Evolutionary conservation across 2,329 filamentous ascomycete species (phyloP), one percentile per base, ranked within the genome.

Genomic region (Ophiocordyceps camponoti-saundersi): DNA sequence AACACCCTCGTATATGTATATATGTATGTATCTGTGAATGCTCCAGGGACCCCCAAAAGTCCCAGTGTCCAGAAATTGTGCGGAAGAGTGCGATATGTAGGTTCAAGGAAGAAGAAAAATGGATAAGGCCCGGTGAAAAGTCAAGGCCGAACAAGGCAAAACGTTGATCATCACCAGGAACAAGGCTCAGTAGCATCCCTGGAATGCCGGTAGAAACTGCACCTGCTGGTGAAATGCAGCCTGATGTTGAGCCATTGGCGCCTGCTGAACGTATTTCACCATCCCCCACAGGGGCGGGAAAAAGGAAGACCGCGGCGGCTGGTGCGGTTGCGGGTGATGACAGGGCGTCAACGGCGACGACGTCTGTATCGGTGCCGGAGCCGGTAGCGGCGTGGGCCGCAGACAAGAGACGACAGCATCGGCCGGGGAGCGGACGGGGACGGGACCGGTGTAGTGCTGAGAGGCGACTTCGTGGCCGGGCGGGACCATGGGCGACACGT

Each of bases 141-240:
- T 6, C 2, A 11, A 11, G 5, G 8, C 2, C 3, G 26, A 11
- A 6, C 4, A 11, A 8, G 23, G 8, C 23, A 8, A 8, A 26
- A 26, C 23, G 23, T 26, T 8, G 23, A 8, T n/a, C n/a, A n/a
- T n/a, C n/a, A n/a, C n/a, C n/a, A 26, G 23, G 8, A 8, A 26
- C 23, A 8, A 8, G 8, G 26, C 6, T 26, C 32, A 64, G 42
- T 71, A 75, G 59, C 71, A 75, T 49, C 70, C 69, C 58, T 71
- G 72, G 48, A 73, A 66, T 49, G 71, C 66, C 45, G 66, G 61
- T 53, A 76, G 67, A 46, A 75, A 62, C 32, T 70, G 66, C 48
- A 73, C 66, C 59, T 72, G 72, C 43, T 71, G 68, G 49, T 74
- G 71, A 48, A 75, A 74, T 22, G 69, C 65, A 44, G 68, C 61